Percentiles rank a stretch among this genome's conserved stretches.
These are phyloP conservation scores for Penicillium angulare DNA, from an alignment of 495 filamentous ascomycete genomes.

Conservation along the genomic window DNA sequence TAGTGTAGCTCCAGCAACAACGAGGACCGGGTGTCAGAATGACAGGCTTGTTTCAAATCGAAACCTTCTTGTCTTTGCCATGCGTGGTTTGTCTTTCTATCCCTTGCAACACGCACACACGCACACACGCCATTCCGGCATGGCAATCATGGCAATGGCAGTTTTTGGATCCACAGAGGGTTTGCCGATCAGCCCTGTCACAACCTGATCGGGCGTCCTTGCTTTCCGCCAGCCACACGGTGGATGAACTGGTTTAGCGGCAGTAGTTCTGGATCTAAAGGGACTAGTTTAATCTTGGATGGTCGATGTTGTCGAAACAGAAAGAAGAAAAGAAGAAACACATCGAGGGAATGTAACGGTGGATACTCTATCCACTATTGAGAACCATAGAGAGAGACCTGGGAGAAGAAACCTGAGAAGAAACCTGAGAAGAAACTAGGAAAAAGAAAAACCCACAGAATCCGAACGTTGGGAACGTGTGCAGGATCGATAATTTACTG, in stretches of 20 bases:
- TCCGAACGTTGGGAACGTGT: neutral
- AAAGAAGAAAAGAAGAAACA: neutral
- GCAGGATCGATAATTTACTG: neutral
- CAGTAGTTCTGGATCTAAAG: neutral
- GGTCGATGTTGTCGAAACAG: neutral
- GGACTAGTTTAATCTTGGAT: neutral
- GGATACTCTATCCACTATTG: too few species aligned
- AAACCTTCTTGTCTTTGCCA: constrained; percentile 1
- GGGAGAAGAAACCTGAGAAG: too few species aligned
- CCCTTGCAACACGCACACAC: too few species aligned
- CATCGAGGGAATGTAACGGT: too few species aligned
- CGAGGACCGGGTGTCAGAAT: constrained; percentile 18
- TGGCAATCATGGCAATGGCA: constrained; percentile 9
- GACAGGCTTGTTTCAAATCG: constrained; percentile 18
- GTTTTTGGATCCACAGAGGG: constrained; percentile 9
- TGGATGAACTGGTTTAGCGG: neutral
- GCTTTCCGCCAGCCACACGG: neutral
- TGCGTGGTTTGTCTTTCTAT: constrained; percentile 6
- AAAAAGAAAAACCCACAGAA: neutral
- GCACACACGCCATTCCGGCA: constrained; percentile 10
- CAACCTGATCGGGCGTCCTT: constrained; percentile 12
- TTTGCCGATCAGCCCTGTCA: constrained; percentile 25
- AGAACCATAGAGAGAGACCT: too few species aligned
- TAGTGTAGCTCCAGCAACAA: neutral
- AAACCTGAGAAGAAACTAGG: too few species aligned